Evolutionary conservation across 1,284 basidiomycete genomes (phyloP), one percentile per base, ranked within the genome.

Genomic region (Erythrobasidium hasegawianum): DNA sequence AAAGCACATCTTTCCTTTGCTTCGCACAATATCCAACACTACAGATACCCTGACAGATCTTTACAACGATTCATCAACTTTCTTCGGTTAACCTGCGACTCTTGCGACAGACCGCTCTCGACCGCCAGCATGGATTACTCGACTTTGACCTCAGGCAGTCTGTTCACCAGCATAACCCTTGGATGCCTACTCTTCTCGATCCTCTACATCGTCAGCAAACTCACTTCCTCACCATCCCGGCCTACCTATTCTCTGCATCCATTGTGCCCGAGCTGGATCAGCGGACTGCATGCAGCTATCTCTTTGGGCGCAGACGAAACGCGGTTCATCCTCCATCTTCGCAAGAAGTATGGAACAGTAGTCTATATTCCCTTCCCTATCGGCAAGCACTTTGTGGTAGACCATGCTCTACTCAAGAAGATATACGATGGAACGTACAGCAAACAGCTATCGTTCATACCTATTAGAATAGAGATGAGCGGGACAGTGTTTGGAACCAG

Each of bases 361-460:
- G 69, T 71, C 2, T 72, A 68, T 39, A 38, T 72, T n/a, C 69
- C 71, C 2, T 73, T 69, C 64, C 72, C 72, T 8, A 27, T 73
- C 38, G 7, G 41, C 26, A 68, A 70, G 47, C 69, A 70, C 27
- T 55, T 73, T n/a, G 60, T 72, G 2, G 16, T 61, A 5, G 56
- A 60, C 13, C 49, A 60, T 8, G 43, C 52, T 18, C 50, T 59
- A 0, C 65, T 72, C n/a, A 22, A 59, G 3, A 49, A 59, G 2
- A 64, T 71, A 1, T 73, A 72, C 45, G 33, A 40, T 5, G 66
- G 68, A 0, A 47, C 69, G 1, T 65, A 65, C 62, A 45, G 38
- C 11, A 54, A 27, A 16, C 49, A 50, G 1, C 60, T 73, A 11
- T 55, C 54, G 29, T 73, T 73, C 39, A 71, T 73, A 10, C 68